Evolutionary conservation across 192 early-diverging fungal genomes (phyloP), one percentile per base, ranked within the genome.

Genomic region (Spinellus fusiger): DNA sequence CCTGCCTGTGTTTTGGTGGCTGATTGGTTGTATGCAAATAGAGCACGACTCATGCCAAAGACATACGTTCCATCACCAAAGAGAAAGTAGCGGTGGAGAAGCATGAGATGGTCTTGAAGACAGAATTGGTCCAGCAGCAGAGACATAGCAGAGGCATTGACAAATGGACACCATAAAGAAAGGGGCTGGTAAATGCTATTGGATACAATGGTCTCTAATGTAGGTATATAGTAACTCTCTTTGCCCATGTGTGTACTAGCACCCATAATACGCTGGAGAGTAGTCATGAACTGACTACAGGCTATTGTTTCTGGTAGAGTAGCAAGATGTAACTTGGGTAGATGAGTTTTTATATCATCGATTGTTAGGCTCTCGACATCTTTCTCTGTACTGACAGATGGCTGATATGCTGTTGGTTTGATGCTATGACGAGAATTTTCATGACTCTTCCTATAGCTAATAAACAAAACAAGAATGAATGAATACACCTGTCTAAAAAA

Each of bases 41-140:
- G 49, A 6, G 74, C 66, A 22, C 73, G 62, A 0, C 33, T 62
- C 1, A 77, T 33, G 13, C 66, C 74, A 33, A 61, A 56, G 40
- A 74, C 56, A 65, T 80, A 82, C 13, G 31, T 47, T 0, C 69
- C 73, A 68, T 80, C 71, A 0, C 64, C 63, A 60, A 79, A 64
- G 33, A 77, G 57, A 28, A 78, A 53, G 40, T 73, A 80, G 4
- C 71, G 64, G 33, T 64, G 56, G 22, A 82, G 56, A 20, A 70
- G 58, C 6, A 66, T 61, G 3, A 82, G 47, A 53, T 82, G 72
- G 16, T 62, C 64, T 31, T 67, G 49, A 8, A 82, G 68, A 32
- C 69, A 66, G 27, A 80, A 50, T 44, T 76, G 73, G 25, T 74
- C 66, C 31, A 82, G 68, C 29, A 80, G 79, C 26, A 72, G 66